Percentiles rank a stretch among this genome's conserved stretches.
Evolutionary conservation across 331 rosid genomes (phyloP).

Genomic region (Malus hybrid): DNA sequence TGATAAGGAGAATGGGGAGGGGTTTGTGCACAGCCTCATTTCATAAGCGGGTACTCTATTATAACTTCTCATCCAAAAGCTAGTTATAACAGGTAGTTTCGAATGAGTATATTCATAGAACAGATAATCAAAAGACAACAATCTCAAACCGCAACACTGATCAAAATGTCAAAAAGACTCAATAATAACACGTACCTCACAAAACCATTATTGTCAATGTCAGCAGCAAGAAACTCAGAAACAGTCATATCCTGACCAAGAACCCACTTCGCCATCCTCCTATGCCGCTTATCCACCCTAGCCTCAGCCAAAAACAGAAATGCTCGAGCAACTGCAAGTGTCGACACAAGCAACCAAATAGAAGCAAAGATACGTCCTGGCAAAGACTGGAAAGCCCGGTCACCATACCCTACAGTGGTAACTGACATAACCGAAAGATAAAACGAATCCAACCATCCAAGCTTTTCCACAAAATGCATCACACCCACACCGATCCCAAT

Average conservation of each 20-base stretch:
- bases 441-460: slow-evolving; percentile 88
- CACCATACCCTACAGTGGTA: slow-evolving; percentile 94
- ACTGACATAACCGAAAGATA: slow-evolving; percentile 98
- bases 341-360: slow-evolving; percentile 89
- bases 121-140: neutral
- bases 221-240: slow-evolving; percentile 91
- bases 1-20: neutral
- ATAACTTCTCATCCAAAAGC: neutral
- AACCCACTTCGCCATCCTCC: slow-evolving; percentile 91
- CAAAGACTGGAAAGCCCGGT: slow-evolving; percentile 64
- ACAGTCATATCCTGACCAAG: slow-evolving; percentile 97
- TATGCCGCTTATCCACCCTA: slow-evolving; percentile 90
- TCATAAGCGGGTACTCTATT: neutral
- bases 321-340: slow-evolving; percentile 88
- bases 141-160: neutral
- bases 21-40: neutral
- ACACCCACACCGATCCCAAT: slow-evolving; percentile 67
- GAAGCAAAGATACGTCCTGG: slow-evolving; percentile 82
- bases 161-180: neutral
- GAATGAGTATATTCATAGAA: neutral
- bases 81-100: neutral
- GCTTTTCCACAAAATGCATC: slow-evolving; percentile 83
- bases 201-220: slow-evolving; percentile 84
- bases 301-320: slow-evolving; percentile 94
- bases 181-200: slow-evolving; percentile 54